phyloP scores from a whole-genome alignment of 1,139 yeast species.

The Magnusiomyces tetraspermus region DNA sequence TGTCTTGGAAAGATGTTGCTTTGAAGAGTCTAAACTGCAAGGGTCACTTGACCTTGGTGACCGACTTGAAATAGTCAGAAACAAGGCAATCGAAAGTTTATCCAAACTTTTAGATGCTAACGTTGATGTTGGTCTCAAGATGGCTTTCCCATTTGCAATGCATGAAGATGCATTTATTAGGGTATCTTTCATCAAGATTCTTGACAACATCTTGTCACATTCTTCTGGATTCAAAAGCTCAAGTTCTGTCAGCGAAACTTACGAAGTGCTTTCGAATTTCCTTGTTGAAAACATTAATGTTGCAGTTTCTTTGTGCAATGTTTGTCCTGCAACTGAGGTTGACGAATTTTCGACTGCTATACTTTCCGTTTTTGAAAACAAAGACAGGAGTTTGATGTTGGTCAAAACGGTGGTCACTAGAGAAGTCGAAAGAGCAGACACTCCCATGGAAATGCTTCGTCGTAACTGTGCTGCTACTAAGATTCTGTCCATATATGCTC shows the following conservation, averaged over 20 bases:
- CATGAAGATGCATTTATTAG: slow-evolving; percentile 58
- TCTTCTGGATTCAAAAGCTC: slow-evolving; percentile 27
- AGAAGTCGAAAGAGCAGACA: slow-evolving; percentile 52
- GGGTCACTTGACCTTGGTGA: slow-evolving; percentile 22
- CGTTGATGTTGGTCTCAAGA: slow-evolving; percentile 66
- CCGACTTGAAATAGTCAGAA: slow-evolving; percentile 48
- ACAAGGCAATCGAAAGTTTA: slow-evolving; percentile 57
- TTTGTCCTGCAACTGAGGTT: slow-evolving; percentile 57
- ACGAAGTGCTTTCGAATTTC: slow-evolving; percentile 27
- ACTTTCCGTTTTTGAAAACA: slow-evolving; percentile 51
- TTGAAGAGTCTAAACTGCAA: slow-evolving; percentile 17
- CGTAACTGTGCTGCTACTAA: slow-evolving; percentile 78
- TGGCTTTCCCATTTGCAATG: slow-evolving; percentile 70
- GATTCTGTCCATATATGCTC: slow-evolving; percentile 61
- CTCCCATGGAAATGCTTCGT: slow-evolving; percentile 65
- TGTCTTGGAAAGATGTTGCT: slow-evolving; percentile 52
- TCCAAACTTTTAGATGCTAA: slow-evolving; percentile 64
- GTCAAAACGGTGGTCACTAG: slow-evolving; percentile 49
- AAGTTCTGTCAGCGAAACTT: slow-evolving; percentile 28
- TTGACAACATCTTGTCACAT: slow-evolving; percentile 53
- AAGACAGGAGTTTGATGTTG: slow-evolving; percentile 45
- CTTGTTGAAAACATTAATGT: slow-evolving; percentile 18
- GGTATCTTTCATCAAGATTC: slow-evolving; percentile 66
- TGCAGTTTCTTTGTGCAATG: slow-evolving; percentile 23
- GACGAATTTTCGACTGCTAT: slow-evolving; percentile 67